Conservation (phyloP, 352 stramenopile species). For the Phytophthora fragariae region DNA sequence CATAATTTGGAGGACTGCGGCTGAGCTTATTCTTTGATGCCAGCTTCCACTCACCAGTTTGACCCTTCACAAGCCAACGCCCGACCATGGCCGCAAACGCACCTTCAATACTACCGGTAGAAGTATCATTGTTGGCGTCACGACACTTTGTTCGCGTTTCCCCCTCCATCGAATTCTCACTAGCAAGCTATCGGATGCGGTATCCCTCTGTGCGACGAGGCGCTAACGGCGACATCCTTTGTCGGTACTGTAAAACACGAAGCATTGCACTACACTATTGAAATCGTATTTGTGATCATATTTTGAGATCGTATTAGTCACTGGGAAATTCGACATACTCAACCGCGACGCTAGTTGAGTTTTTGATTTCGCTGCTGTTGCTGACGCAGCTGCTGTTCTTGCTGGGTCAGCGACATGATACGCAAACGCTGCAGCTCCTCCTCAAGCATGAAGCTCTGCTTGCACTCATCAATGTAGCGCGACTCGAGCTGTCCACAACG, state of each 20-base stretch:
- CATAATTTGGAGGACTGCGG: not conserved
- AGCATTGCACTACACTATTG: too few relatives aligned
- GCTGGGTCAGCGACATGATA: conserved; percentile 54
- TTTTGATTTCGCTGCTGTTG: conserved; percentile 26
- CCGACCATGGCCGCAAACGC: conserved; percentile 23
- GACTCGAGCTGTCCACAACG: conserved; percentile 67
- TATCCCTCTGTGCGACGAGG: conserved; percentile 13
- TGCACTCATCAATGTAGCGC: conserved; percentile 77
- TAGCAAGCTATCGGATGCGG: not conserved
- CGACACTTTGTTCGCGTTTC: not conserved
- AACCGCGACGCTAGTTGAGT: conserved; percentile 15
- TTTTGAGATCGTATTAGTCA: conserved; percentile 20
- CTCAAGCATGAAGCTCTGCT: conserved; percentile 65
- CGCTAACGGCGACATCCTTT: not conserved
- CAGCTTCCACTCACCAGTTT: conserved; percentile 23
- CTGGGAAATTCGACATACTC: conserved; percentile 22
- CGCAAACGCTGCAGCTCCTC: conserved; percentile 70
- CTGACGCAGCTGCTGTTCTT: conserved; percentile 46
- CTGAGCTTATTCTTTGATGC: not conserved
- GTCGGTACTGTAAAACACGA: not conserved
- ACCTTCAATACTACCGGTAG: conserved; percentile 12
- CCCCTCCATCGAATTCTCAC: conserved; percentile 4
- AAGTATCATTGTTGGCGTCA: not conserved
- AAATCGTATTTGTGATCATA: too few relatives aligned
- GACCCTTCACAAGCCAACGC: conserved; percentile 14